Evolutionary conservation across 129 eudicot genomes (phyloP).

Genomic region (Solidago caesia): DNA sequence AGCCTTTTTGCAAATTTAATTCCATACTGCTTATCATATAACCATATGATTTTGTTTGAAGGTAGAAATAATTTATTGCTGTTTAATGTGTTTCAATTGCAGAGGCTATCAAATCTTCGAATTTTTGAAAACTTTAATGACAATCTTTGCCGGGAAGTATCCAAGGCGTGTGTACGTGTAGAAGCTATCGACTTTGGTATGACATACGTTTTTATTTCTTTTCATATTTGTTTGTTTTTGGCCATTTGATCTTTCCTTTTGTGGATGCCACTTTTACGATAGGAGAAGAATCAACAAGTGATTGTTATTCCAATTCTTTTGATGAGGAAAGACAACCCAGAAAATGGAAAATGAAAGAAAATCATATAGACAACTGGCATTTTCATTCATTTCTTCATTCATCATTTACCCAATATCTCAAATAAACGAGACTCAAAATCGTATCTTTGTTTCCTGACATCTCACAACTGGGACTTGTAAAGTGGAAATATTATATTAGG

Average conservation of each 20-base stretch:
- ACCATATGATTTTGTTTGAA: neutral
- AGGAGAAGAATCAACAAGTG: neutral
- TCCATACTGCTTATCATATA: neutral
- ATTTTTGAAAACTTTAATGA: conserved; percentile 75
- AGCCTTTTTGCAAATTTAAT: neutral
- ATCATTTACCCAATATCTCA: neutral
- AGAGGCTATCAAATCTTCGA: conserved; percentile 92
- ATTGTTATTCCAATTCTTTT: neutral
- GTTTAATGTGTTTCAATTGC: conserved; percentile 27
- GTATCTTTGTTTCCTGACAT: neutral
- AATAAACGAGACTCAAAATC: conserved; percentile 10
- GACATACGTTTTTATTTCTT: conserved; percentile 11
- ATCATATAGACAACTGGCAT: neutral
- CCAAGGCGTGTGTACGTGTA: conserved; percentile 76
- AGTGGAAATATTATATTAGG: conserved; percentile 1
- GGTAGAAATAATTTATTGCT: neutral
- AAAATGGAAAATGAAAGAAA: conserved; percentile 8
- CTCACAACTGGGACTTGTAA: neutral
- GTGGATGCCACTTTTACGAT: neutral
- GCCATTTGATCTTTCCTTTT: neutral
- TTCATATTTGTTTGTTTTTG: neutral
- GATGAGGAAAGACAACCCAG: neutral
- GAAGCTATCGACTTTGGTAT: conserved; percentile 86
- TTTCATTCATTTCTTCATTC: neutral
- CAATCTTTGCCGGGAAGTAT: conserved; percentile 70